phyloP scores from a whole-genome alignment of 306 rosid species.

The Neltuma alba region DNA sequence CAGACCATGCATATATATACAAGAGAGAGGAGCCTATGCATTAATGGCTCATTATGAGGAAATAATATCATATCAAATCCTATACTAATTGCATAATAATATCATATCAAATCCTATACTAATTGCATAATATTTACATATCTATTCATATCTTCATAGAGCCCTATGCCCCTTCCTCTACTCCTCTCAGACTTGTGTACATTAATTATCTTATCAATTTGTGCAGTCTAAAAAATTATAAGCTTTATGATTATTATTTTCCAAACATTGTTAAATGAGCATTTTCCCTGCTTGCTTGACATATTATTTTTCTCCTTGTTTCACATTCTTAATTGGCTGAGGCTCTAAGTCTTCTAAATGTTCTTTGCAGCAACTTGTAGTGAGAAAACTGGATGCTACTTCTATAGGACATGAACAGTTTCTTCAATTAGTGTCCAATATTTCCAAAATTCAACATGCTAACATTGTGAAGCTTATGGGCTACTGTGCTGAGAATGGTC shows the following conservation, averaged over 20 bases:
- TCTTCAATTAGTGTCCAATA: conserved; percentile 72
- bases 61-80: too few relatives aligned
- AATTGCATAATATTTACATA: too few relatives aligned
- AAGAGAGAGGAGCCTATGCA: too few relatives aligned
- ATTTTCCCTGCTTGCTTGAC: conserved; percentile 18
- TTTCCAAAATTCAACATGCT: conserved; percentile 78
- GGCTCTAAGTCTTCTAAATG: conserved; percentile 23
- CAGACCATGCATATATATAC: too few relatives aligned
- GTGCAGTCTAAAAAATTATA: too few relatives aligned
- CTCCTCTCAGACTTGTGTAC: too few relatives aligned
- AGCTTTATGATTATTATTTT: conserved; percentile 5
- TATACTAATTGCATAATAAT: too few relatives aligned
- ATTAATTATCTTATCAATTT: too few relatives aligned
- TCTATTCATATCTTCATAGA: too few relatives aligned
- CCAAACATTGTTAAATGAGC: background rate
- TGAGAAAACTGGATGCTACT: conserved; percentile 76
- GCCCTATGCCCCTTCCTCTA: too few relatives aligned
- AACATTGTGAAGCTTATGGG: conserved; percentile 87
- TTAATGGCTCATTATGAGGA: too few relatives aligned
- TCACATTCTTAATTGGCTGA: background rate
- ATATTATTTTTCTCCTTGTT: background rate
- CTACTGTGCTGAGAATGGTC: conserved; percentile 94
- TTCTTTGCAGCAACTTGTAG: conserved; percentile 72
- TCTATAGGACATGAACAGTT: conserved; percentile 64
- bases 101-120: too few relatives aligned